A percentile compares a stretch with the other conserved stretches of the same genome.
Conservation (phyloP, 2,329 filamentous ascomycete species). For the Alternaria sp. region DNA sequence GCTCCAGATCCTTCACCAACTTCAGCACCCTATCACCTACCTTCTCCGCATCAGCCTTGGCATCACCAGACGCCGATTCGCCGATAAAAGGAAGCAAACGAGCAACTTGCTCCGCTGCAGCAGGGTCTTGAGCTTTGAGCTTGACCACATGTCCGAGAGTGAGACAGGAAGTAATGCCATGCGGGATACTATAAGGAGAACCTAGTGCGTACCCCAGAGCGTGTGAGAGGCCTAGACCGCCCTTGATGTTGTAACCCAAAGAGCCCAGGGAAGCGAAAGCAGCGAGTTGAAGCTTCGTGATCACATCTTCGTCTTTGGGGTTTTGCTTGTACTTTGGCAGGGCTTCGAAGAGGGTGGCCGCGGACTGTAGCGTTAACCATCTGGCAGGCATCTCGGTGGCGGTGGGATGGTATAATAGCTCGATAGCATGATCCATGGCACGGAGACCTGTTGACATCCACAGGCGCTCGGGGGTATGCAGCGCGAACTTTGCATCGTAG, state of each 20-base stretch:
- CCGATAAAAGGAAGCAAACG: constrained; percentile 55
- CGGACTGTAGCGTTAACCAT: constrained; percentile 55
- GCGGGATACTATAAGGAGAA: constrained; percentile 62
- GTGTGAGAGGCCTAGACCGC: constrained; percentile 58
- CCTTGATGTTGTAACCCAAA: constrained; percentile 58
- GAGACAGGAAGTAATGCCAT: constrained; percentile 63
- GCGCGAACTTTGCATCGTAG: constrained; percentile 60
- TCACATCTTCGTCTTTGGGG: constrained; percentile 55
- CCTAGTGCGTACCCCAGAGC: constrained; percentile 61
- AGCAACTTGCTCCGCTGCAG: constrained; percentile 55
- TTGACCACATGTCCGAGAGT: constrained; percentile 62
- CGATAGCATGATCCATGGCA: constrained; percentile 63
- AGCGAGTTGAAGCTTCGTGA: constrained; percentile 61
- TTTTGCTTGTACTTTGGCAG: constrained; percentile 56
- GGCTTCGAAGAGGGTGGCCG: constrained; percentile 55
- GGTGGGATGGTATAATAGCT: constrained; percentile 60
- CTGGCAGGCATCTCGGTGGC: constrained; percentile 59
- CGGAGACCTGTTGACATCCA: constrained; percentile 61
- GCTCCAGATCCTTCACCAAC: constrained; percentile 52
- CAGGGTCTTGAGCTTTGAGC: constrained; percentile 56
- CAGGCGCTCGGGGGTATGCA: constrained; percentile 58
- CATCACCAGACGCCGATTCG: constrained; percentile 48
- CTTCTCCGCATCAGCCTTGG: constrained; percentile 51
- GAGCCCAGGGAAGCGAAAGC: constrained; percentile 60
- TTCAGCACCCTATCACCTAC: constrained; percentile 55